Evolutionary conservation across 345 rosid genomes (phyloP), one percentile per base, ranked within the genome.

Genomic region (Brassica incana): DNA sequence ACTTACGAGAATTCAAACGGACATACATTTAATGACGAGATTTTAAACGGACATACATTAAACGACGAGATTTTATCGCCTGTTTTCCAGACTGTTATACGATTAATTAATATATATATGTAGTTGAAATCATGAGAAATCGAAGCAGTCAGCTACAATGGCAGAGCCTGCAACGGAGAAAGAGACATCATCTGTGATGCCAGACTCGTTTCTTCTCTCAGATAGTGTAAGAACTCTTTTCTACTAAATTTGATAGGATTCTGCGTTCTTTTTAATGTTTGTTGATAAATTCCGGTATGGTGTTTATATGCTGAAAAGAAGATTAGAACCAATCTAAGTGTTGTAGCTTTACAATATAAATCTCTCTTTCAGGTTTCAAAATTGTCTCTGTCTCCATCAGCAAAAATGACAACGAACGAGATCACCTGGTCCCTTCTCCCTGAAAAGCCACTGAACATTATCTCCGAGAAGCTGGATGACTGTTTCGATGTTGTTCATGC

Each of bases 401-500:
- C 29, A 27, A 27, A 27, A 27, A 27, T 27, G 29, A 27, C 29
- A 27, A 27, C 29, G 3, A 27, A 27, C 29, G 29, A 2, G 29
- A 36, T 36, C 40, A 36, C 1, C 8, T 77, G 70, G 75, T 45
- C 75, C 14, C 64, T 8, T 3, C 54, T 77, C 8, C 80, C 80
- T 14, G 18, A n/a, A 14, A 69, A 77, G 64, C 18, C 62, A 62
- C 36, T 69, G 1, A 8, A 69, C n/a, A 11, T 77, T 0, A 33
- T 77, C 70, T 69, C 15, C 0, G 6, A 4, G 14, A 0, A 69
- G 5, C 9, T 62, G 2, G 52, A 69, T 0, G 9, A 69, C 29
- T 70, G 50, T 77, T 60, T 77, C 14, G 70, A 77, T 20, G 30
- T 25, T 12, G 6, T 77, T 62, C 80, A 77, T 23, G 70, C 36